Base-by-base conservation (phyloP, 202 grass and related monocot genomes). In the Saccharum hybrid region DNA sequence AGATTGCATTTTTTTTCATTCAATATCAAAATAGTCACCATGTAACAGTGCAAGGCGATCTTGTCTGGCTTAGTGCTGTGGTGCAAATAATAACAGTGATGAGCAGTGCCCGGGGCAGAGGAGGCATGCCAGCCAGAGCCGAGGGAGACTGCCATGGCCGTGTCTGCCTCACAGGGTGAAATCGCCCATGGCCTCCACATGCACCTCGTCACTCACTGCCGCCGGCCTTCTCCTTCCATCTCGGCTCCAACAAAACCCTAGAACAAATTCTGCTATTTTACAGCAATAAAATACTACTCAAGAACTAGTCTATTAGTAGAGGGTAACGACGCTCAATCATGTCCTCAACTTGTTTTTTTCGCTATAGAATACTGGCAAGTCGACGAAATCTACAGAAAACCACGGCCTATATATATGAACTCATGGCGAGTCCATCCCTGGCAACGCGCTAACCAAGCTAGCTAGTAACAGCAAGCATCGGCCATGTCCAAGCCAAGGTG, bases 401-500 rank as follows among this genome's bases (percentile, higher is more conserved):
- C 5, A n/a, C 10, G 33, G 0, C 5, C 51, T 75, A 67, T 90
- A 82, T 78, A 82, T 90, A 82, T 78, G 79, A 56, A 67, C 78
- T 16, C 78, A 49, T 21, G 31, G 66, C 21, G 8, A 11, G 43
- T 21, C 63, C 60, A 34, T 80, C 59, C 83, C 21, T 38, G 48
- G 18, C 65, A 57, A 42, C 36, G 63, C 70, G 16, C 75, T 42
- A 36, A 57, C 54, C 14, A 48, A 81, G 74, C 11, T 38, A 75
- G n/a, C 33, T 37, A 84, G 28, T 28, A 28, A 28, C 28, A 28
- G 74, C 8, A 30, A 75, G 46, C 63, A 39, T 57, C 40, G 18
- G 13, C 8, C 76, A 85, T 88, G 87, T 76, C 87, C 21, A 85
- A 81, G 71, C 64, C 82, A 81, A 85, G 82, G 87, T 85, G 70